A percentile compares a stretch with the other conserved stretches of the same genome.
phyloP scores from a whole-genome alignment of 805 yeast genomes.

The Barnettozyma botsteinii region DNA sequence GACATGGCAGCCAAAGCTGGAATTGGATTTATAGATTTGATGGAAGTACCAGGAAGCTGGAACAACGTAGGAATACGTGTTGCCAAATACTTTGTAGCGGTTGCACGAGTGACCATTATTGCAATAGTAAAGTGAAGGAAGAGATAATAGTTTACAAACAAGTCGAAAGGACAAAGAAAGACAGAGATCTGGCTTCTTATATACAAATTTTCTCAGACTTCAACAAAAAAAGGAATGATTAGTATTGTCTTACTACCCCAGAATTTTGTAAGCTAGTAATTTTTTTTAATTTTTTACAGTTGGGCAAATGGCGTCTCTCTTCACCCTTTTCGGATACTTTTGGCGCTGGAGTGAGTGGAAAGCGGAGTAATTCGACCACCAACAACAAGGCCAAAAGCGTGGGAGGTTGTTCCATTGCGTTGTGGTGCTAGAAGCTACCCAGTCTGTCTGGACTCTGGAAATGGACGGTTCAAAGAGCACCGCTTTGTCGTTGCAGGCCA shows the following conservation, averaged over 20 bases:
- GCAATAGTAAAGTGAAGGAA: no score
- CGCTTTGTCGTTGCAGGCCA: no score
- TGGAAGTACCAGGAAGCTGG: conserved; percentile 23
- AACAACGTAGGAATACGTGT: conserved; percentile 26
- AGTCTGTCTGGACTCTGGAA: no score
- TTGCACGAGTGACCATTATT: background rate
- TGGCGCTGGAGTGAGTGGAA: background rate
- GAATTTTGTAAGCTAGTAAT: no score
- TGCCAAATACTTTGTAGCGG: conserved; percentile 15
- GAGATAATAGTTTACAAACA: background rate
- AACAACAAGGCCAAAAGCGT: no score
- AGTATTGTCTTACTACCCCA: background rate
- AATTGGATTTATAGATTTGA: conserved; percentile 36
- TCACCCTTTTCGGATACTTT: background rate
- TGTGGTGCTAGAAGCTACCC: no score
- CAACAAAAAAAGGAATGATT: no score
- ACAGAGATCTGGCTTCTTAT: background rate
- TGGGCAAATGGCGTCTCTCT: background rate
- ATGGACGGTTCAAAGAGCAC: no score
- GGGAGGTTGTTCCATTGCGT: no score
- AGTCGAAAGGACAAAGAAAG: background rate
- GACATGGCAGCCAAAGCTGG: conserved; percentile 34
- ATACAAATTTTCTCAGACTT: no score
- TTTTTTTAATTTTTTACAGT: background rate
- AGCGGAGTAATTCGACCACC: no score